Conservation (phyloP, 2,329 filamentous ascomycete species). For the Lachnellula suecica region DNA sequence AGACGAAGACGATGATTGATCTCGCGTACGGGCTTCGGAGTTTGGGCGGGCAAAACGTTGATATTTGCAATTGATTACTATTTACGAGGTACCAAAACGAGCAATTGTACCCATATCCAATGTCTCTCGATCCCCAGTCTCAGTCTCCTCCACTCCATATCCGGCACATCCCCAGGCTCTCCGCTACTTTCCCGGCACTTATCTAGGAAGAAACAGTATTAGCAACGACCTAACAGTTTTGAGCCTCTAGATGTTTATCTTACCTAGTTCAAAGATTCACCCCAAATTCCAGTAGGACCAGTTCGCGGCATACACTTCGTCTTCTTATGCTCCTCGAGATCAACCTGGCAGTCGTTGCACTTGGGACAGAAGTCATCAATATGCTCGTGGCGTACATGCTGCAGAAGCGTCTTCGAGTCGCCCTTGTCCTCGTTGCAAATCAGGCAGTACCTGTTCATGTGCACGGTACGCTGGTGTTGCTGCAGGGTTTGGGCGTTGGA, state of each 20-base stretch:
- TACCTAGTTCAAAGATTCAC: neutral
- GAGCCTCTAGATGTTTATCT: too few species aligned
- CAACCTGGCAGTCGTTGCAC: neutral
- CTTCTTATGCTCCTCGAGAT: neutral
- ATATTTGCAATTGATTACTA: too few species aligned
- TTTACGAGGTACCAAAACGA: neutral
- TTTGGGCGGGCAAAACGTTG: too few species aligned
- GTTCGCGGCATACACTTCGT: too few species aligned
- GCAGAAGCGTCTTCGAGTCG: neutral
- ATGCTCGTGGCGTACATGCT: neutral
- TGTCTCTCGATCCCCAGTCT: too few species aligned
- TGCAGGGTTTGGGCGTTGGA: too few species aligned
- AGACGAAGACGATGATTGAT: slow-evolving; percentile 46
- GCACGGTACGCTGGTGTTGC: too few species aligned
- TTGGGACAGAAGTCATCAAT: neutral
- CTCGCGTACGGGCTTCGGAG: neutral
- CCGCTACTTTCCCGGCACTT: too few species aligned
- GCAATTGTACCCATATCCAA: neutral
- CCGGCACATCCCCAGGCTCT: too few species aligned
- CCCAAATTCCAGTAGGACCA: neutral
- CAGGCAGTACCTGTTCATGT: neutral
- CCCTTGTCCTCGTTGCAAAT: neutral
- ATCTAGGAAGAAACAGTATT: too few species aligned
- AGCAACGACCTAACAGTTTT: too few species aligned
- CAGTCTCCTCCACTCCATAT: too few species aligned